phyloP scores from a whole-genome alignment of 441 rosid species.

The Jatropha multifida region DNA sequence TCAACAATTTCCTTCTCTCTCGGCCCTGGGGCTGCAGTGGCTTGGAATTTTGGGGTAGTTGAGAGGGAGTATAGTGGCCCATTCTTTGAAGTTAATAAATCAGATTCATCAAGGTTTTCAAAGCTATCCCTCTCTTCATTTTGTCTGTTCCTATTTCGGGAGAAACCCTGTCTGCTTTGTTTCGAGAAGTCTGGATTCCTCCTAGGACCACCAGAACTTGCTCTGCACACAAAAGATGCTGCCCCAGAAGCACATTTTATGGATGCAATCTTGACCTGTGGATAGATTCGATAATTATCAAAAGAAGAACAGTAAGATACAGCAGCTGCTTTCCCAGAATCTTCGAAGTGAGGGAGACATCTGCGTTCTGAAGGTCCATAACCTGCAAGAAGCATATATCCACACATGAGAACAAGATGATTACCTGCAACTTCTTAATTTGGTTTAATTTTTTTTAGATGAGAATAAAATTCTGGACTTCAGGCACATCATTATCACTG shows the following conservation, averaged over 20 bases:
- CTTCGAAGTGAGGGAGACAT: conserved; percentile 38
- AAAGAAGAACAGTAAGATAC: conserved; percentile 36
- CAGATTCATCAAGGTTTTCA: conserved; percentile 52
- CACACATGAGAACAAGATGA: not conserved
- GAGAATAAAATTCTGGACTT: not conserved
- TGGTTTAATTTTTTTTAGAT: not conserved
- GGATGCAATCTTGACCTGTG: conserved; percentile 37
- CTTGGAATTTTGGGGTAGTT: conserved; percentile 52
- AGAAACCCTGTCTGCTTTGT: conserved; percentile 49
- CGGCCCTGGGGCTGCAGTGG: conserved; percentile 62
- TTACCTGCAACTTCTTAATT: not conserved
- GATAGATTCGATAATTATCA: conserved; percentile 24
- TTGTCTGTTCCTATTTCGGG: conserved; percentile 51
- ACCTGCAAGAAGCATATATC: conserved; percentile 37
- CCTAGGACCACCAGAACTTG: conserved; percentile 55
- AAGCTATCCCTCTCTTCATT: conserved; percentile 55
- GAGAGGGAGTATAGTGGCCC: conserved; percentile 60
- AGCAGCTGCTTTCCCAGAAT: conserved; percentile 45
- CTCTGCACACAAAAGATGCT: conserved; percentile 51
- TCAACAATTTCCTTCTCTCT: conserved; percentile 78
- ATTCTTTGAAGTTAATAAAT: conserved; percentile 47
- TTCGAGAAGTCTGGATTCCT: conserved; percentile 68
- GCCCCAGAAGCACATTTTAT: conserved; percentile 34
- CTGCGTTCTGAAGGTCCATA: conserved; percentile 47
- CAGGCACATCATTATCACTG: not conserved